Percentiles rank a stretch among this genome's conserved stretches.
phyloP scores from a whole-genome alignment of 2,329 filamentous ascomycete species.

The Hysterium pulicare region DNA sequence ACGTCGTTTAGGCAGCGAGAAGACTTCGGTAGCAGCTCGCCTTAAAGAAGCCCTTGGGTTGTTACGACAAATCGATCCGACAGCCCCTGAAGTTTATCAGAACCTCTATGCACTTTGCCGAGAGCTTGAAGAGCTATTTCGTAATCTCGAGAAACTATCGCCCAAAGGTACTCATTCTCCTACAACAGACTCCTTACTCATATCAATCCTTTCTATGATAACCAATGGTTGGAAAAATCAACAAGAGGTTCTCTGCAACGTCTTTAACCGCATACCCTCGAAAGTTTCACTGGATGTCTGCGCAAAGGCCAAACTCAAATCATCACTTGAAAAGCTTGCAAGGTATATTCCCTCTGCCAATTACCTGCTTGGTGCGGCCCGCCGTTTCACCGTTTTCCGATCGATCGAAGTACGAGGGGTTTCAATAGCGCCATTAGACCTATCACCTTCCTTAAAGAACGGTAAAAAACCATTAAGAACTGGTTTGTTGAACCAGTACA shows the following conservation, averaged over 20 bases:
- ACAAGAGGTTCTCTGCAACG: neutral
- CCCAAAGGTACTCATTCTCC: neutral
- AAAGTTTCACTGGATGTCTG: slow-evolving; percentile 2
- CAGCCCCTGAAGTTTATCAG: neutral
- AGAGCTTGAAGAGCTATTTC: neutral
- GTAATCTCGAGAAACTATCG: neutral
- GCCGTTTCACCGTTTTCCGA: slow-evolving; percentile 4
- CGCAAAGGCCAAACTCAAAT: slow-evolving; percentile 4
- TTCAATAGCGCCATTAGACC: neutral
- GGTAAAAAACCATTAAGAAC: neutral
- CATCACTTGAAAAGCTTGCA: slow-evolving; percentile 5
- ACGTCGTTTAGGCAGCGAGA: slow-evolving; percentile 1
- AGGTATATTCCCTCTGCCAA: slow-evolving; percentile 6
- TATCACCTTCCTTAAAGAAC: neutral
- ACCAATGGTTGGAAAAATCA: slow-evolving; percentile 5
- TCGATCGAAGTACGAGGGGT: slow-evolving; percentile 5
- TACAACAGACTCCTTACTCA: neutral
- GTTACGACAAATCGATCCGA: neutral
- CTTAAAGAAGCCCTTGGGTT: slow-evolving; percentile 3
- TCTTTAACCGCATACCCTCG: slow-evolving; percentile 1
- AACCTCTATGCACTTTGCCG: neutral
- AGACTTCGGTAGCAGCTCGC: slow-evolving; percentile 3
- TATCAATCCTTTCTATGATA: slow-evolving; percentile 2
- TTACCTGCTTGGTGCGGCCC: slow-evolving; percentile 5
- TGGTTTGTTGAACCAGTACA: slow-evolving; percentile 4